Base-by-base conservation (phyloP, 345 rosid genomes). In the Gynandropsis gynandra region DNA sequence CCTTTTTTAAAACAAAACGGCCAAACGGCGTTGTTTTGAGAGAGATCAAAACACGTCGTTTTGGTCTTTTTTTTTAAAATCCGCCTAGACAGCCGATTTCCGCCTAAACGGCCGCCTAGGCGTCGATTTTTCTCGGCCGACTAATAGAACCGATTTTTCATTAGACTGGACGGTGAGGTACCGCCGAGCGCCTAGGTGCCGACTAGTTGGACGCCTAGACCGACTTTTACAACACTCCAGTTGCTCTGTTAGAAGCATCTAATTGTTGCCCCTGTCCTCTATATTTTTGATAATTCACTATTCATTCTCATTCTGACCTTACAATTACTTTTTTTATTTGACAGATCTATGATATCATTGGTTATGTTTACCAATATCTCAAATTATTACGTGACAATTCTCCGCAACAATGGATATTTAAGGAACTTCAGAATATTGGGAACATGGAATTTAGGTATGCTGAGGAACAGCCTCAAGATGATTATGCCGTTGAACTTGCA, bases 361-460 rank as follows among this genome's bases (percentile, higher is more conserved):
- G 86, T 49, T 80, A 68, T 70, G 75, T 85, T 42, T 92, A 87
- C 70, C 98, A 92, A 74, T 92, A 85, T 64, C 77, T 92, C 50
- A 85, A 85, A 63, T 58, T 82, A 51, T 63, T 92, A 71, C 74
- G 78, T 40, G 72, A 76, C 67, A 72, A 55, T 53, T 60, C 90
- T 67, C 98, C 97, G 35, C 93, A 88, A 74, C 81, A 85, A 72
- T 85, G 98, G 98, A 87, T 92, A 73, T 92, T 87, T 63, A 85
- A 87, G 76, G 98, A 92, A 69, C 83, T 92, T 54, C 93, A 92
- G 63, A 87, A 85, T 75, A 92, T 92, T 67, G 89, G 81, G 35
- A 85, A 85, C 73, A 76, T 92, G 89, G 97, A 85, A 61, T 87
- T 92, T 34, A 80, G 80, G 62, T 92, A 80, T 76, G 87, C 92